Percentiles rank a stretch among this genome's conserved stretches.
phyloP scores from a whole-genome alignment of 805 yeast species.

The Zygoascus bituminiphila region DNA sequence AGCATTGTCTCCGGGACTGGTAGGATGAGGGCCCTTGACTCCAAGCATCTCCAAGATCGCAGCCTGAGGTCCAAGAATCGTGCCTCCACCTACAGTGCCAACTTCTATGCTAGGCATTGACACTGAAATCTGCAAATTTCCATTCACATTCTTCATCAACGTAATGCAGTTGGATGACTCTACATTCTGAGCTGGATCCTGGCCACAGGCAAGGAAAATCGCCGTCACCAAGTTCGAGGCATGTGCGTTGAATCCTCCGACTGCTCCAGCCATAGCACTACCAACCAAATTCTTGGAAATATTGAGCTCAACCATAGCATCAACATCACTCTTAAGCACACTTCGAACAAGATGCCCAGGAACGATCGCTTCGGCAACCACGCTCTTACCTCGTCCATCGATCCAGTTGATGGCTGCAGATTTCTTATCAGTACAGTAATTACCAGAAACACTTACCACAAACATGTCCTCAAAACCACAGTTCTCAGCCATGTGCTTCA shows the following conservation, averaged over 20 bases:
- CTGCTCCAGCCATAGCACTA: constrained; percentile 95
- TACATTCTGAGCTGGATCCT: constrained; percentile 99
- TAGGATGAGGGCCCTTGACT: constrained; percentile 91
- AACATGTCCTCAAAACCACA: constrained; percentile 94
- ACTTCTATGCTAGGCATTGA: constrained; percentile 99
- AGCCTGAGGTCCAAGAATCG: constrained; percentile 93
- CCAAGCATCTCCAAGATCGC: constrained; percentile 93
- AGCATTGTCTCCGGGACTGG: constrained; percentile 90
- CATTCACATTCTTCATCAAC: constrained; percentile 67
- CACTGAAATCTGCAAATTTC: constrained; percentile 85
- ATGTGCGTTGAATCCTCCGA: constrained; percentile 98
- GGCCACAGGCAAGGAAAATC: constrained; percentile 89
- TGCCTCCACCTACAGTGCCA: constrained; percentile 99
- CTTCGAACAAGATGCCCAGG: constrained; percentile 73
- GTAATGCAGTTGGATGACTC: constrained; percentile 98
- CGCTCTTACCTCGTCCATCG: constrained; percentile 97
- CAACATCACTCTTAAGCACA: constrained; percentile 87
- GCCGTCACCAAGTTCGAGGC: constrained; percentile 97
- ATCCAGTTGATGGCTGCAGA: constrained; percentile 99
- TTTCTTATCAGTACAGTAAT: constrained; percentile 95
- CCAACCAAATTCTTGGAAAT: constrained; percentile 87
- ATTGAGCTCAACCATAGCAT: constrained; percentile 84
- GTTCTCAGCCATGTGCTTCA: constrained; percentile 75
- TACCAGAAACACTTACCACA: constrained; percentile 88
- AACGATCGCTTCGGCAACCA: constrained; percentile 90